Evolutionary conservation across 2,329 filamentous ascomycete species (phyloP).

Genomic region (Trichophyton simii): DNA sequence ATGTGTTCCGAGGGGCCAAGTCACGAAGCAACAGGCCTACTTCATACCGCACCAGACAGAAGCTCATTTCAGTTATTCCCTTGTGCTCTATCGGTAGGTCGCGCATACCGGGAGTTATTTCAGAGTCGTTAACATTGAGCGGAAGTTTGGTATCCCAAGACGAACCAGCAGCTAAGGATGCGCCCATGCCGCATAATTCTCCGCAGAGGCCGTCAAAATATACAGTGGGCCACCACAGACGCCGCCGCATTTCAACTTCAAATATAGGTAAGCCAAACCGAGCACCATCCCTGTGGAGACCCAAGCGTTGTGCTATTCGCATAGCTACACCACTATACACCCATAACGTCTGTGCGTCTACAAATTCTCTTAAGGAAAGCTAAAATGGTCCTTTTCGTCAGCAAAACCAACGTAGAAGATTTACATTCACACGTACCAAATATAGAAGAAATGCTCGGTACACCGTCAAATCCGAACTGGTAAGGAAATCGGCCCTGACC

Average conservation of each 20-base stretch:
- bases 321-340: conserved; percentile 17
- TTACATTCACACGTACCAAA: conserved; percentile 25
- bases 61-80: conserved; percentile 31
- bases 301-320: conserved; percentile 30
- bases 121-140: conserved; percentile 33
- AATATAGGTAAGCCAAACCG: conserved; percentile 31
- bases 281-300: conserved; percentile 48
- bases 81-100: conserved; percentile 18
- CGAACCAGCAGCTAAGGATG: conserved; percentile 16
- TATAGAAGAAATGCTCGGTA: conserved; percentile 46
- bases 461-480: conserved; percentile 31
- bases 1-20: conserved; percentile 9
- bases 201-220: neutral
- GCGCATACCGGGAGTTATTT: conserved; percentile 31
- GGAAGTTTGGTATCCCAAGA: conserved; percentile 36
- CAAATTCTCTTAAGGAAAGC: conserved; percentile 25
- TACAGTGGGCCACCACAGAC: conserved; percentile 25
- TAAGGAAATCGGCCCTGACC: conserved; percentile 33
- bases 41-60: conserved; percentile 34
- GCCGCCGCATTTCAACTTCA: conserved; percentile 32
- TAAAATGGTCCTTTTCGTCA: conserved; percentile 18
- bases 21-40: conserved; percentile 31
- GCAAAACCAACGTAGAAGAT: neutral
- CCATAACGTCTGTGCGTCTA: conserved; percentile 9
- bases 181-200: neutral